These are phyloP conservation scores for Astrocystis sublimbata DNA, from an alignment of 495 filamentous ascomycete genomes.

Conservation along the genomic window DNA sequence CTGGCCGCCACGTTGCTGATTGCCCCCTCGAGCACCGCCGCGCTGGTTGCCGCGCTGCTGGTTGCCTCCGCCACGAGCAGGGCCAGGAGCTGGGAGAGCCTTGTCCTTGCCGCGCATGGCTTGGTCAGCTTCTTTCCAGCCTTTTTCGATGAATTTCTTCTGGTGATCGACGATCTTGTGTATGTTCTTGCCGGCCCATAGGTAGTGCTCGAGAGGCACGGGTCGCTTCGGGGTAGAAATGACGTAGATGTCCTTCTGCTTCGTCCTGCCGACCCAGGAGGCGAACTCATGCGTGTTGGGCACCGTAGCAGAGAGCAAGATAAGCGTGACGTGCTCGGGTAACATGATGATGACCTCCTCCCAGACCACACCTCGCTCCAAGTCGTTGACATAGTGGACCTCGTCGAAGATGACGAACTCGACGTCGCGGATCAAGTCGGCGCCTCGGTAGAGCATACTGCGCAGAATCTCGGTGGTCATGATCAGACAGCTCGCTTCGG, in stretches of 20 bases:
- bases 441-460: conserved; percentile 97
- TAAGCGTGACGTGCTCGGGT: conserved; percentile 92
- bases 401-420: conserved; percentile 99
- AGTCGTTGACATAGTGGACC: conserved; percentile 97
- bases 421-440: conserved; percentile 94
- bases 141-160: conserved; percentile 83
- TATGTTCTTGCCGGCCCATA: conserved; percentile 92
- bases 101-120: conserved; percentile 81
- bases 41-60: conserved; percentile 62
- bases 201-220: conserved; percentile 91
- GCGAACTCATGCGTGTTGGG: conserved; percentile 98
- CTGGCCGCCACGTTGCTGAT: conserved; percentile 51
- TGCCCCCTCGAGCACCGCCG: conserved; percentile 47
- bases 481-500: conserved; percentile 96
- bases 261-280: conserved; percentile 96
- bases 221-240: conserved; percentile 96
- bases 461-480: conserved; percentile 99
- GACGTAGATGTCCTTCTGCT: conserved; percentile 98
- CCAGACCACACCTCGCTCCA: conserved; percentile 97
- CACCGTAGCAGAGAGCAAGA: conserved; percentile 92
- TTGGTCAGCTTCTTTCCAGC: conserved; percentile 93
- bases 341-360: conserved; percentile 99
- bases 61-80: conserved; percentile 48
- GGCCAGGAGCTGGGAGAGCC: conserved; percentile 50
- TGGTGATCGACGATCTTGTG: conserved; percentile 91